phyloP scores from a whole-genome alignment of 192 early-diverging fungal species.

The Coemansia sp. region DNA sequence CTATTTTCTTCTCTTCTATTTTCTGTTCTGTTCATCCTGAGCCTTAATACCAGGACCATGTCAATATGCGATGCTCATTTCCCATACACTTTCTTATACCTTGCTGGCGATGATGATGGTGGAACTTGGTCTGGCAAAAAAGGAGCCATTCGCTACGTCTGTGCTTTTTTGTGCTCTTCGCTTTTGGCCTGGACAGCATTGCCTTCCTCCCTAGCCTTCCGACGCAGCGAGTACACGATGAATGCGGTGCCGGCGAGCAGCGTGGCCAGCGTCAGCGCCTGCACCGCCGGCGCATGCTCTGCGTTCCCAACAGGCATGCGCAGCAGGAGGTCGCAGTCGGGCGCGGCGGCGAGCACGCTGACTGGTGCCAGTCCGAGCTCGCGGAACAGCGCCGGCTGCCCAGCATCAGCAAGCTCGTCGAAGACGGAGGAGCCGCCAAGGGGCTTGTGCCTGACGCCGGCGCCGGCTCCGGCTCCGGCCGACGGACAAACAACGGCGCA shows the following conservation, averaged over 20 bases:
- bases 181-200: background rate
- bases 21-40: background rate
- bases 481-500: slow-evolving; percentile 31
- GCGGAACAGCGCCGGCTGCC: slow-evolving; percentile 37
- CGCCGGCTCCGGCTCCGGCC: background rate
- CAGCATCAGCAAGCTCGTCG: slow-evolving; percentile 7
- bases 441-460: background rate
- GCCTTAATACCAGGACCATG: background rate
- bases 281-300: slow-evolving; percentile 16
- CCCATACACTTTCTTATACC: background rate
- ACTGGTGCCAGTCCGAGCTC: slow-evolving; percentile 38
- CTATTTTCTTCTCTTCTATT: background rate
- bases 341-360: slow-evolving; percentile 14
- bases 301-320: slow-evolving; percentile 38
- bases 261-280: slow-evolving; percentile 19
- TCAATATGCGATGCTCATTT: slow-evolving; percentile 19
- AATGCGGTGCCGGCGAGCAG: slow-evolving; percentile 18
- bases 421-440: slow-evolving; percentile 3
- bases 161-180: background rate
- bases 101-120: too few relatives aligned
- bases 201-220: background rate
- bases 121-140: too few relatives aligned
- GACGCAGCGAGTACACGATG: background rate
- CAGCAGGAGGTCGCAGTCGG: slow-evolving; percentile 40
- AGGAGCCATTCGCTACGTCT: background rate